Percentiles rank a stretch among this genome's conserved stretches.
Evolutionary conservation across 345 rosid genomes (phyloP).

Genomic region (Noccaea caerulescens): DNA sequence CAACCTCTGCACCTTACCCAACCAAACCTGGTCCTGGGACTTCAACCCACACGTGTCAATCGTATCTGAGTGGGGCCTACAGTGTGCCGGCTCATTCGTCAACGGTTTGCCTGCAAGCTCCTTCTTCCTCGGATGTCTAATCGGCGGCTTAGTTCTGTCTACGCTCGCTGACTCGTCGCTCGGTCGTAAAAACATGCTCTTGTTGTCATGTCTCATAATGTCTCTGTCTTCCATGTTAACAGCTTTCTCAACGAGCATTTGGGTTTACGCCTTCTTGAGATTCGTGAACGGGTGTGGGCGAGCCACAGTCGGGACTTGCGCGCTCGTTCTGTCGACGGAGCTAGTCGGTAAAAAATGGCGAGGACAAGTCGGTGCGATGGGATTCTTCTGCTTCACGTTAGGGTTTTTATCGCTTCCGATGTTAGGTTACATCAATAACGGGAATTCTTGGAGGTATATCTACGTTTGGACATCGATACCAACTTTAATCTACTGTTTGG

Average conservation of each 20-base stretch:
- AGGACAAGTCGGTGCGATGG: constrained; percentile 49
- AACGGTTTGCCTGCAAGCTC: constrained; percentile 62
- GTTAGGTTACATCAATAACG: constrained; percentile 48
- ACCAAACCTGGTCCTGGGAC: constrained; percentile 58
- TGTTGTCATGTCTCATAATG: constrained; percentile 53
- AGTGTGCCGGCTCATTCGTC: constrained; percentile 52
- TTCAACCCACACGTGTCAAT: constrained; percentile 41
- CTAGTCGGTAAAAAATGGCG: constrained; percentile 56
- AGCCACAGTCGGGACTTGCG: constrained; percentile 50
- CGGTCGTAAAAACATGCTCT: constrained; percentile 66
- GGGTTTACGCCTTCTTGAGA: constrained; percentile 52
- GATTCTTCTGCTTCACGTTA: constrained; percentile 53
- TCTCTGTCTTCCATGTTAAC: constrained; percentile 48
- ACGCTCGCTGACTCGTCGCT: constrained; percentile 61
- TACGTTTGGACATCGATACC: constrained; percentile 57
- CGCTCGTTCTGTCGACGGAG: constrained; percentile 57
- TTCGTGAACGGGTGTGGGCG: constrained; percentile 58
- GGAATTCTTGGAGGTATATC: constrained; percentile 54
- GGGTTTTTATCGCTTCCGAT: constrained; percentile 56
- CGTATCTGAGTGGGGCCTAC: constrained; percentile 61
- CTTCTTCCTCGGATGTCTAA: constrained; percentile 62
- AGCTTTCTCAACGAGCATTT: constrained; percentile 49
- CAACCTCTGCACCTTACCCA: constrained; percentile 47
- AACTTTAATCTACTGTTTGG: constrained; percentile 37
- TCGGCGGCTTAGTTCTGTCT: constrained; percentile 55